phyloP scores from a whole-genome alignment of 495 filamentous ascomycete genomes.

The Aspergillus baeticus region DNA sequence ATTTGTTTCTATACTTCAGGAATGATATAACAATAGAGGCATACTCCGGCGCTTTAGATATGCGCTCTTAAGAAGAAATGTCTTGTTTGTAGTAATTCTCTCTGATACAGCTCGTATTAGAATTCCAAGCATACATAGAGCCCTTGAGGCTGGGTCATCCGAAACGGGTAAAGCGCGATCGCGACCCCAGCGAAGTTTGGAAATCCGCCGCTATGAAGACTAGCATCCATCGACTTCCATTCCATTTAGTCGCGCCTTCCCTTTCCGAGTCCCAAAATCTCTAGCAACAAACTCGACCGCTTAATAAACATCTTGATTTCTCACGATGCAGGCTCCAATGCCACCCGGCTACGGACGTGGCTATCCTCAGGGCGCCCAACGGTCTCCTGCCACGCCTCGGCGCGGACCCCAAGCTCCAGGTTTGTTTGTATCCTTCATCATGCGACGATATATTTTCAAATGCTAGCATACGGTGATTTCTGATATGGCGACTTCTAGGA shows the following conservation, averaged over 20 bases:
- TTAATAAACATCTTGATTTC: conserved; percentile 11
- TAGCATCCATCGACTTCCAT: conserved; percentile 6
- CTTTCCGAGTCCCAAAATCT: background rate
- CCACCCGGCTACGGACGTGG: conserved; percentile 46
- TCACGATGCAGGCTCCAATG: conserved; percentile 44
- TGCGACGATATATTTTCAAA: conserved; percentile 14
- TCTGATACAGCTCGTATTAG: no score
- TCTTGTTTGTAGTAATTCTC: no score
- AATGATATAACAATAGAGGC: conserved; percentile 28
- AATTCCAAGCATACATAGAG: no score
- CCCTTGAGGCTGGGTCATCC: conserved; percentile 10
- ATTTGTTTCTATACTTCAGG: conserved; percentile 16
- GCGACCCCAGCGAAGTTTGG: conserved; percentile 19
- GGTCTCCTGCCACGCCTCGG: conserved; percentile 48
- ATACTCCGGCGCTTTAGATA: conserved; percentile 7
- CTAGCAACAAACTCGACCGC: background rate
- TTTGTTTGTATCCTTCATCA: conserved; percentile 21
- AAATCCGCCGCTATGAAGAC: conserved; percentile 6
- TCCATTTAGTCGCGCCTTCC: background rate
- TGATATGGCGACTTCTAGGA: conserved; percentile 16
- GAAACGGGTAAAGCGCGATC: conserved; percentile 41
- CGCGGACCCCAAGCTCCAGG: conserved; percentile 40
- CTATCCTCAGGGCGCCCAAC: conserved; percentile 40
- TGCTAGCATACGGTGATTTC: background rate
- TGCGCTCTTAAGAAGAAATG: background rate